A percentile compares a stretch with the other conserved stretches of the same genome.
phyloP scores from a whole-genome alignment of 768 basidiomycete genomes.

The Boletus reticuloceps region DNA sequence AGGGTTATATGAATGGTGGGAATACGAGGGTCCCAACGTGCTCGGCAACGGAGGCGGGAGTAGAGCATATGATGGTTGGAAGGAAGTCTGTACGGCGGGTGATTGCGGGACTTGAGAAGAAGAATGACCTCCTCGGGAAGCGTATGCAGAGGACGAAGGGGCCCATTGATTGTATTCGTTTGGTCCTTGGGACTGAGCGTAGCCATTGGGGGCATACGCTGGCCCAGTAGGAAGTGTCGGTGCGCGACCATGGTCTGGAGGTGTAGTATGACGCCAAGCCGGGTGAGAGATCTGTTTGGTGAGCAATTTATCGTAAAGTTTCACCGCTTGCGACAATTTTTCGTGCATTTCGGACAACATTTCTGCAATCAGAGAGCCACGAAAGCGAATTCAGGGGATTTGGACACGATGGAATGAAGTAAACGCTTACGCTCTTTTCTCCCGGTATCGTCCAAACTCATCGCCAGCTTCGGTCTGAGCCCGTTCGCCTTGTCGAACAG shows the following conservation, averaged over 20 bases:
- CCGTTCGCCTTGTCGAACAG: slow-evolving; percentile 80
- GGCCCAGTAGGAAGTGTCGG: slow-evolving; percentile 28
- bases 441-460: slow-evolving; percentile 80
- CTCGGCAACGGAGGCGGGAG: slow-evolving; percentile 19
- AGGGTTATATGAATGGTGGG: slow-evolving; percentile 11
- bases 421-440: slow-evolving; percentile 75
- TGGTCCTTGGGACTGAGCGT: slow-evolving; percentile 26
- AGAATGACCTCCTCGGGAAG: slow-evolving; percentile 14
- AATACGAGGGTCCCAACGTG: slow-evolving; percentile 13
- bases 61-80: slow-evolving; percentile 28
- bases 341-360: slow-evolving; percentile 92
- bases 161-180: slow-evolving; percentile 35
- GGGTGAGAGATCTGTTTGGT: slow-evolving; percentile 80
- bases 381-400: background rate
- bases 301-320: slow-evolving; percentile 84
- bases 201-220: slow-evolving; percentile 26
- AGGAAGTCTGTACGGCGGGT: slow-evolving; percentile 25
- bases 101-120: slow-evolving; percentile 27
- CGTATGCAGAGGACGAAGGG: slow-evolving; percentile 19
- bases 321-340: slow-evolving; percentile 88
- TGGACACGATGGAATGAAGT: background rate
- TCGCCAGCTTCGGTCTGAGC: slow-evolving; percentile 75
- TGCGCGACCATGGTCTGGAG: slow-evolving; percentile 18
- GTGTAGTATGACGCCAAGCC: slow-evolving; percentile 47
- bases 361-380: slow-evolving; percentile 43